Conservation (phyloP, 176 grass and related monocot species). For the Oryza rufipogon region DNA sequence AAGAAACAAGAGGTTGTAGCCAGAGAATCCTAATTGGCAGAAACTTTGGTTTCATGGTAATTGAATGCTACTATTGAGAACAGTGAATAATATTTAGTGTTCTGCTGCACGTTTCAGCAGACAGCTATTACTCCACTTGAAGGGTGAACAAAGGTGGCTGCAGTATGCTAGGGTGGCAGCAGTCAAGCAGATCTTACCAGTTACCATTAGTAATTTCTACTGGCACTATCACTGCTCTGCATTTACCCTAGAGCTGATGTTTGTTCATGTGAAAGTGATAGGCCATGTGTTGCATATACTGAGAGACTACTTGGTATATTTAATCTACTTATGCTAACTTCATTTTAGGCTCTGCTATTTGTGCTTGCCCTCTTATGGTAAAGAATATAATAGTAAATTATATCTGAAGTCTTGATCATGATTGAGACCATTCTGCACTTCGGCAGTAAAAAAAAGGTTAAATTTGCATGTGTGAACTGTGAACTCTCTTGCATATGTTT, state of each 20-base stretch:
- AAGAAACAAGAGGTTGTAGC: conserved; percentile 8
- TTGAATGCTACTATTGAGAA: conserved; percentile 14
- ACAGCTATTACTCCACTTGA: neutral
- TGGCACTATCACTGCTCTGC: conserved; percentile 31
- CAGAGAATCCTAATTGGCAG: neutral
- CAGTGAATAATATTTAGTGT: conserved; percentile 13
- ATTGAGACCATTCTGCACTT: neutral
- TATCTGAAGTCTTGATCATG: neutral
- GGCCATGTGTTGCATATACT: conserved; percentile 8
- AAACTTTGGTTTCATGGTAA: neutral
- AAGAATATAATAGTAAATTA: neutral
- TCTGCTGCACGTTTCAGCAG: conserved; percentile 37
- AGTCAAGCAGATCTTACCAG: conserved; percentile 16
- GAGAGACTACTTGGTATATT: neutral
- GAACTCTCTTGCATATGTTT: neutral
- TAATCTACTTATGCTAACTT: conserved; percentile 18
- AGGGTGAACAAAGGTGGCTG: neutral
- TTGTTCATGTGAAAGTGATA: conserved; percentile 26
- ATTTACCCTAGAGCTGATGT: conserved; percentile 31
- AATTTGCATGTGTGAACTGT: too few relatives aligned
- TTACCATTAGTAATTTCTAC: conserved; percentile 37
- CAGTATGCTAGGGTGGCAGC: conserved; percentile 18
- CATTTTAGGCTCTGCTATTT: conserved; percentile 17
- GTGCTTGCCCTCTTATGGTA: neutral
- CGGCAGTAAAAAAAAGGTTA: too few relatives aligned